phyloP scores from a whole-genome alignment of 1,284 basidiomycete genomes.

The Kalmanozyma brasiliensis region DNA sequence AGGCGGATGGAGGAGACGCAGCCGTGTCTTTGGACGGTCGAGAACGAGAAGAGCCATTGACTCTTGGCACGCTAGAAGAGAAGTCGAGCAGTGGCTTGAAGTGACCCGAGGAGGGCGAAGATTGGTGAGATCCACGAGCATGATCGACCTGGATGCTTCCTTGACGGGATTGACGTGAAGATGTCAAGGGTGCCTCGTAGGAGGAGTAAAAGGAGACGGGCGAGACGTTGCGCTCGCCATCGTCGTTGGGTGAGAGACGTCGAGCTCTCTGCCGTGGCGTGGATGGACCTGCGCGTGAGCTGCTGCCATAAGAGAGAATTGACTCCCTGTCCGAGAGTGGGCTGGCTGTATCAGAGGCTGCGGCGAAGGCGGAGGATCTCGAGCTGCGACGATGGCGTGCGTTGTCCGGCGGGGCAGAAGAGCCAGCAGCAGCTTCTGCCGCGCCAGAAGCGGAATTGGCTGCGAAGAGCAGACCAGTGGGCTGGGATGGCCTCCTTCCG shows the following conservation, averaged over 20 bases:
- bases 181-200: conserved; percentile 17
- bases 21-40: neutral
- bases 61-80: neutral
- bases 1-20: too few relatives aligned
- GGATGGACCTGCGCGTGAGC: conserved; percentile 21
- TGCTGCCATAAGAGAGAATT: conserved; percentile 33
- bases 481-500: conserved; percentile 17
- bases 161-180: conserved; percentile 25
- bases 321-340: conserved; percentile 25
- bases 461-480: conserved; percentile 19
- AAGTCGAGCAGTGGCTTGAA: neutral
- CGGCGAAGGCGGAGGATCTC: conserved; percentile 39
- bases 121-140: neutral
- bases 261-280: conserved; percentile 18
- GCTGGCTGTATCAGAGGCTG: conserved; percentile 29
- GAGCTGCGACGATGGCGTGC: conserved; percentile 37
- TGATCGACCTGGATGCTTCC: conserved; percentile 17
- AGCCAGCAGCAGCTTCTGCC: conserved; percentile 10
- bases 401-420: conserved; percentile 15
- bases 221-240: conserved; percentile 21
- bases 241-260: conserved; percentile 13
- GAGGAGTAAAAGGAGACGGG: conserved; percentile 45
- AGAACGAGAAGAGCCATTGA: neutral
- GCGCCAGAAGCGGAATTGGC: conserved; percentile 23
- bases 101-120: conserved; percentile 1